These are phyloP conservation scores for Penicillium samsonianum DNA, from an alignment of 495 filamentous ascomycete species.

Conservation along the genomic window DNA sequence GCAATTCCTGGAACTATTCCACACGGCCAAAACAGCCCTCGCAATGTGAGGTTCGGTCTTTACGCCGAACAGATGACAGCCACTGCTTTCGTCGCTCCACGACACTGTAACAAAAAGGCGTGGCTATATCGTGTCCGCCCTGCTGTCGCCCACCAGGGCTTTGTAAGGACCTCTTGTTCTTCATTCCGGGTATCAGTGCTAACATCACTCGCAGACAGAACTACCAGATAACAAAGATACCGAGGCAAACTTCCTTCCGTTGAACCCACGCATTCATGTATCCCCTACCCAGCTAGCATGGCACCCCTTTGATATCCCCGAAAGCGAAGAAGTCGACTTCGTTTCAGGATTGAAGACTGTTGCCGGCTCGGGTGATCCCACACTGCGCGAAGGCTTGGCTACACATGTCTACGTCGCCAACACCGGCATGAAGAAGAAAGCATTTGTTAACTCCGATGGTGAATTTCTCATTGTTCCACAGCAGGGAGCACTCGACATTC, in stretches of 20 bases:
- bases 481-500: constrained; percentile 49
- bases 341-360: constrained; percentile 50
- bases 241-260: constrained; percentile 49
- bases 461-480: constrained; percentile 52
- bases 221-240: constrained; percentile 49
- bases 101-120: constrained; percentile 51
- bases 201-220: constrained; percentile 36
- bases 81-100: constrained; percentile 48
- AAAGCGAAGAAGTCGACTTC: constrained; percentile 41
- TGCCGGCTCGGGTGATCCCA: constrained; percentile 52
- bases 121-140: constrained; percentile 52
- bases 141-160: constrained; percentile 53
- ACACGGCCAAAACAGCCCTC: constrained; percentile 50
- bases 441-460: constrained; percentile 52
- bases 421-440: constrained; percentile 47
- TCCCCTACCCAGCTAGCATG: constrained; percentile 56
- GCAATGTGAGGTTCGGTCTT: constrained; percentile 48
- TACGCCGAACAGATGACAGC: constrained; percentile 53
- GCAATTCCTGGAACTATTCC: constrained; percentile 53
- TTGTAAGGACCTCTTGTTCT: constrained; percentile 34
- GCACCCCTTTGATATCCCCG: constrained; percentile 50
- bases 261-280: constrained; percentile 60
- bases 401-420: constrained; percentile 51
- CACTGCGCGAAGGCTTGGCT: constrained; percentile 49
- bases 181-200: constrained; percentile 17